phyloP scores from a whole-genome alignment of 2,329 filamentous ascomycete species.

The Chalara sp. region DNA sequence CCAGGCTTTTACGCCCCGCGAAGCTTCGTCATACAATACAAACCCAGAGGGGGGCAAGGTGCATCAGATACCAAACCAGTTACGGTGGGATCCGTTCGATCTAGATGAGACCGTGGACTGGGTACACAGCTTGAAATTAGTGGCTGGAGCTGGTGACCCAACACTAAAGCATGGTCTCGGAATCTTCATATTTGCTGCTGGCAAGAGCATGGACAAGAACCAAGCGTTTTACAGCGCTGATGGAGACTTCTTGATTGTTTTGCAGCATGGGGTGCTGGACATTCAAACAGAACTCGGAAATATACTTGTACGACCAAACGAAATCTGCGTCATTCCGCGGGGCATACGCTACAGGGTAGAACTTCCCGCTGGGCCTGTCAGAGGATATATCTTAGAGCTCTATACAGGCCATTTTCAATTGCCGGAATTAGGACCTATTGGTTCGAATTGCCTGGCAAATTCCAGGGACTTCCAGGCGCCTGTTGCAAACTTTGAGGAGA shows the following conservation, averaged over 20 bases:
- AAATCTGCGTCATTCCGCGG: constrained; percentile 56
- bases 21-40: constrained; percentile 37
- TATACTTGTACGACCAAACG: constrained; percentile 53
- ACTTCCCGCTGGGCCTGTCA: constrained; percentile 48
- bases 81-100: constrained; percentile 69
- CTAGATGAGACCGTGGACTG: constrained; percentile 62
- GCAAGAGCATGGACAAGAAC: constrained; percentile 66
- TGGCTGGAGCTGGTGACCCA: constrained; percentile 75
- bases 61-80: constrained; percentile 72
- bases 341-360: constrained; percentile 56
- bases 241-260: constrained; percentile 64
- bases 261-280: constrained; percentile 51
- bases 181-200: constrained; percentile 74
- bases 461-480: constrained; percentile 70
- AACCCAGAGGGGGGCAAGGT: constrained; percentile 33
- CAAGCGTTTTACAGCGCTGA: constrained; percentile 81
- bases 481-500: constrained; percentile 60
- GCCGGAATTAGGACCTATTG: constrained; percentile 57
- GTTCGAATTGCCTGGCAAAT: constrained; percentile 62
- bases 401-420: constrained; percentile 57
- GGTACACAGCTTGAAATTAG: constrained; percentile 56
- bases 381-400: constrained; percentile 58
- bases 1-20: constrained; percentile 37
- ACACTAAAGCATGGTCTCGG: constrained; percentile 73
- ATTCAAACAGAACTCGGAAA: constrained; percentile 50